Percentiles rank a stretch among this genome's conserved stretches.
These are phyloP conservation scores for Oidiodendron maius DNA, from an alignment of 495 filamentous ascomycete species.

Conservation along the genomic window DNA sequence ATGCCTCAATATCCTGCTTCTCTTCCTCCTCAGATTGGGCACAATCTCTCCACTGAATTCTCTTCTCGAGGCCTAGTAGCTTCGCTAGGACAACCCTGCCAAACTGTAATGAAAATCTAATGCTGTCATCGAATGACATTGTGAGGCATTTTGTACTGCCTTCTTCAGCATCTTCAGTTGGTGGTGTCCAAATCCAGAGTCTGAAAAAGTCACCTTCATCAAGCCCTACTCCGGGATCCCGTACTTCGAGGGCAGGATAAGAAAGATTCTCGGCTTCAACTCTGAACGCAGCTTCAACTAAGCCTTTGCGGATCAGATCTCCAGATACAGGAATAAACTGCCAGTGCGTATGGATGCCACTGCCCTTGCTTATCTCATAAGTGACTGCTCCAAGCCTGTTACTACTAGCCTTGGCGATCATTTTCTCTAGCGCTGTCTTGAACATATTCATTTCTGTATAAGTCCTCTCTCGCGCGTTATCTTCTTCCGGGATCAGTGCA, in stretches of 20 bases:
- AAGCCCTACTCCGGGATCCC: constrained; percentile 25
- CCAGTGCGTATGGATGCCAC: constrained; percentile 87
- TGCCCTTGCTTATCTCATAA: constrained; percentile 77
- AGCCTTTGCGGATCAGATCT: constrained; percentile 54
- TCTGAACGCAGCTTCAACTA: constrained; percentile 79
- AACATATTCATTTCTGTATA: constrained; percentile 78
- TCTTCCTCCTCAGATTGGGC: constrained; percentile 73
- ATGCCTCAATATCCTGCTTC: constrained; percentile 66
- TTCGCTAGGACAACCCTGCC: constrained; percentile 81
- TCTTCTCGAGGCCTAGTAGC: constrained; percentile 66
- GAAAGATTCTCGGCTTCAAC: constrained; percentile 74
- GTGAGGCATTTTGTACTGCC: constrained; percentile 40
- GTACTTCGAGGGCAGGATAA: constrained; percentile 50
- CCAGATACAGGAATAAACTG: constrained; percentile 80
- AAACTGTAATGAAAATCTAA: constrained; percentile 55
- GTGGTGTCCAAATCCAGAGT: constrained; percentile 66
- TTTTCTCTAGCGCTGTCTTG: constrained; percentile 61
- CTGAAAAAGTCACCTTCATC: constrained; percentile 74
- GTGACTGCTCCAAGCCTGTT: constrained; percentile 71
- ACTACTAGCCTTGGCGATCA: constrained; percentile 50
- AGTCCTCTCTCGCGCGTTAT: constrained; percentile 43
- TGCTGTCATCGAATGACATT: constrained; percentile 36
- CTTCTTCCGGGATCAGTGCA: constrained; percentile 49
- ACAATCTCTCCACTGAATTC: constrained; percentile 78
- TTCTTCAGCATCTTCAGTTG: constrained; percentile 31